Conservation (phyloP, 129 eudicot genomes). For the Pseudognaphalium luteoalbum region DNA sequence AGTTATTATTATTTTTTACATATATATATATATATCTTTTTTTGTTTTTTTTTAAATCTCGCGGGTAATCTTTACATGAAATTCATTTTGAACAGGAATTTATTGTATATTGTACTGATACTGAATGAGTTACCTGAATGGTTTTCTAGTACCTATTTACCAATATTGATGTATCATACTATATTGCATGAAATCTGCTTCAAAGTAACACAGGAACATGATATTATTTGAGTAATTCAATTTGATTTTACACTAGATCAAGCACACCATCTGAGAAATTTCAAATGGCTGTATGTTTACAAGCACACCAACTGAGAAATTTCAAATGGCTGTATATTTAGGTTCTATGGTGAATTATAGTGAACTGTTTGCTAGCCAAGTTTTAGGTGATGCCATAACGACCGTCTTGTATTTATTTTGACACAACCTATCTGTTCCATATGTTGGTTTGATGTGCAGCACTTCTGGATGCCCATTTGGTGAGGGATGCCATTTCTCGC, state of each 20-base stretch:
- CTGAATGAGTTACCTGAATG: not conserved
- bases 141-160: not conserved
- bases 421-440: slow-evolving; percentile 11
- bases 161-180: too few relatives aligned
- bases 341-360: not conserved
- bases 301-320: not conserved
- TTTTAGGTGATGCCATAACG: not conserved
- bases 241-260: not conserved
- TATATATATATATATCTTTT: too few relatives aligned
- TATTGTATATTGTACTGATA: not conserved
- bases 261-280: not conserved
- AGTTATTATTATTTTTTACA: not conserved
- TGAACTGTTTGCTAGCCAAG: not conserved
- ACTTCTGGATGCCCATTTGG: slow-evolving; percentile 92
- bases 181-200: too few relatives aligned
- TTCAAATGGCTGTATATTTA: not conserved
- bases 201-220: too few relatives aligned
- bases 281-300: not conserved
- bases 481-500: slow-evolving; percentile 81
- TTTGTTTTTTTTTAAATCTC: not conserved
- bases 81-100: not conserved
- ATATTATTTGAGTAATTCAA: too few relatives aligned
- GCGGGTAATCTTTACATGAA: not conserved
- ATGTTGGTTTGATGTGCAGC: slow-evolving; percentile 43
- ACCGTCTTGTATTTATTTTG: not conserved